These are phyloP conservation scores for Ailanthus altissimus DNA, from an alignment of 345 rosid species.

Conservation along the genomic window DNA sequence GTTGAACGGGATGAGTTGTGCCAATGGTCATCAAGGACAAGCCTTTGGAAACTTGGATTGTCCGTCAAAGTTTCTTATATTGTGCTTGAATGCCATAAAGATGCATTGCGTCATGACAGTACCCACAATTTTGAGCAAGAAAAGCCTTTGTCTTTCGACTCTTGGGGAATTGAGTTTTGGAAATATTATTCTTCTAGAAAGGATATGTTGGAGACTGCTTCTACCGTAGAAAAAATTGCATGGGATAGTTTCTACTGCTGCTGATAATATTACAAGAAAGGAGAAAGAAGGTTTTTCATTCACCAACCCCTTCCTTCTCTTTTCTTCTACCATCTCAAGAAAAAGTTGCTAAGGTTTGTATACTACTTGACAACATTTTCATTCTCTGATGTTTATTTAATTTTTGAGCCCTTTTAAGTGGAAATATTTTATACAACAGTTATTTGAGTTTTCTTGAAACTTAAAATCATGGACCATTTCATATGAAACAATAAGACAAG, in stretches of 20 bases:
- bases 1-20: constrained; percentile 20
- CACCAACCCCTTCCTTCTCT: constrained; percentile 64
- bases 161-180: constrained; percentile 91
- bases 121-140: constrained; percentile 34
- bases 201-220: constrained; percentile 64
- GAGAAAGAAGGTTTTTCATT: no score
- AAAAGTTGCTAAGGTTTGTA: constrained; percentile 69
- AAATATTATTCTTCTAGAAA: constrained; percentile 53
- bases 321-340: constrained; percentile 79
- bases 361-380: neutral
- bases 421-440: neutral
- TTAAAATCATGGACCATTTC: neutral
- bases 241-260: constrained; percentile 78
- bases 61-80: constrained; percentile 61
- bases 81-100: constrained; percentile 66
- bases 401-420: neutral
- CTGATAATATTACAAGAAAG: constrained; percentile 68
- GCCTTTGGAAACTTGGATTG: constrained; percentile 33
- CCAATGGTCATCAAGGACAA: constrained; percentile 23
- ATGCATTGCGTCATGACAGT: constrained; percentile 36
- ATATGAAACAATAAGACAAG: neutral
- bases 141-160: constrained; percentile 49
- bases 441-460: neutral
- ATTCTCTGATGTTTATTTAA: neutral
- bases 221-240: constrained; percentile 64